A percentile compares a stretch with the other conserved stretches of the same genome.
phyloP scores from a whole-genome alignment of 805 yeast species.

The Wickerhamiella azymoides region DNA sequence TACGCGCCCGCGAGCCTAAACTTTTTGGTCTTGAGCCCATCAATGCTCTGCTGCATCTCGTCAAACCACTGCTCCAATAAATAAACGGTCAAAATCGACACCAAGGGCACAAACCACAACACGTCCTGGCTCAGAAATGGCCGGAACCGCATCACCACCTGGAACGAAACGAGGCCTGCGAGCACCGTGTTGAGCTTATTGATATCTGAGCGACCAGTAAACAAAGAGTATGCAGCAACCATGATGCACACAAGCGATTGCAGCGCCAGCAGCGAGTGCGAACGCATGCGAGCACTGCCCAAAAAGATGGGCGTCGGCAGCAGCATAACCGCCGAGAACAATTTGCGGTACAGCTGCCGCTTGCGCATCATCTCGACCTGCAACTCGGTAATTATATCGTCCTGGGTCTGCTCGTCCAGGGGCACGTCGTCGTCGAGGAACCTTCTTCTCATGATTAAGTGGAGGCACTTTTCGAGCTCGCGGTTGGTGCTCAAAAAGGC shows the following conservation, averaged over 20 bases:
- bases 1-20: conserved; percentile 22
- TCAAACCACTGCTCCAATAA: conserved; percentile 21
- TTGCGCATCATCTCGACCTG: conserved; percentile 17
- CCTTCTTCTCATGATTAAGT: conserved; percentile 1
- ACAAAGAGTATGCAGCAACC: conserved; percentile 18
- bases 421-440: conserved; percentile 11
- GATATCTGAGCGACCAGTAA: conserved; percentile 9
- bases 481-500: conserved; percentile 4
- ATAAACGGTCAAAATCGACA: conserved; percentile 16
- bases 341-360: conserved; percentile 15
- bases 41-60: conserved; percentile 17
- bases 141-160: conserved; percentile 11
- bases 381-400: conserved; percentile 19
- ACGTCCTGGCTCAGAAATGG: conserved; percentile 17
- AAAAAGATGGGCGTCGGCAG: conserved; percentile 24
- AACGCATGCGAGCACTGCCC: conserved; percentile 20
- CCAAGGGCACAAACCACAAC: conserved; percentile 23
- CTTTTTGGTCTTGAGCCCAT: conserved; percentile 7
- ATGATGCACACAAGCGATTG: conserved; percentile 19
- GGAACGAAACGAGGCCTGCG: conserved; percentile 15
- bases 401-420: conserved; percentile 22
- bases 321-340: conserved; percentile 20
- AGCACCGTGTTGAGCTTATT: conserved; percentile 13
- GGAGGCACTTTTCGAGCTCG: not conserved
- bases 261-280: conserved; percentile 20